Evolutionary conservation across 345 rosid species (phyloP).

Genomic region (Lepidium sativum): DNA sequence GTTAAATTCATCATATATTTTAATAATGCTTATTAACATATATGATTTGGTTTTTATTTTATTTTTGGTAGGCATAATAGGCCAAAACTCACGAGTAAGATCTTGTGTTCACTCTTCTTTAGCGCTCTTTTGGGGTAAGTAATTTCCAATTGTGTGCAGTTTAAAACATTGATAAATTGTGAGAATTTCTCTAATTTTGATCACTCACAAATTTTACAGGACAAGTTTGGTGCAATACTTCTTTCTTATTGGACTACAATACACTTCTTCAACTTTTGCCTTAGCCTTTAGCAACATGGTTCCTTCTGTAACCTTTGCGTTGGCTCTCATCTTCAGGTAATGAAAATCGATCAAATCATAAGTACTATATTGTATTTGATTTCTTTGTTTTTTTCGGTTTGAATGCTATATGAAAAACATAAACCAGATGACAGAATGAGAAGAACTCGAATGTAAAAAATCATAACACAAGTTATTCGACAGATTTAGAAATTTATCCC

Average conservation of each 20-base stretch:
- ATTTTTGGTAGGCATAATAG: conserved; percentile 33
- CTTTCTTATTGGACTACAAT: conserved; percentile 49
- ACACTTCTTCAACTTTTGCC: conserved; percentile 51
- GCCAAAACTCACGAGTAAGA: conserved; percentile 31
- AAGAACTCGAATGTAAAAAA: too few species aligned
- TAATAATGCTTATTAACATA: background rate
- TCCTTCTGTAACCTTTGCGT: conserved; percentile 44
- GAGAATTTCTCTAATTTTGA: background rate
- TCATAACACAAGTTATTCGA: too few species aligned
- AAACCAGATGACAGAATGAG: too few species aligned
- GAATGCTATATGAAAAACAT: too few species aligned
- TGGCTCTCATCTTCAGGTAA: conserved; percentile 50
- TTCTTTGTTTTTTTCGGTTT: too few species aligned
- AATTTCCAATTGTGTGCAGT: too few species aligned
- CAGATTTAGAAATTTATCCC: too few species aligned
- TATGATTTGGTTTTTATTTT: background rate
- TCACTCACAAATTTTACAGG: conserved; percentile 17
- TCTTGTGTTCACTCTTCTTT: conserved; percentile 35
- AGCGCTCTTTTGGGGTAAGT: conserved; percentile 46
- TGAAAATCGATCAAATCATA: too few species aligned
- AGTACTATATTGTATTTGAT: too few species aligned
- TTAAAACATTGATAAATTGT: background rate
- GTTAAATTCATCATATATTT: background rate
- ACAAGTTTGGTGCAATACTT: conserved; percentile 41
- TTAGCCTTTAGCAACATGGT: conserved; percentile 57